Percentiles rank a stretch among this genome's conserved stretches.
These are phyloP conservation scores for Candida tallmaniae DNA, from an alignment of 805 yeast species.

Conservation along the genomic window DNA sequence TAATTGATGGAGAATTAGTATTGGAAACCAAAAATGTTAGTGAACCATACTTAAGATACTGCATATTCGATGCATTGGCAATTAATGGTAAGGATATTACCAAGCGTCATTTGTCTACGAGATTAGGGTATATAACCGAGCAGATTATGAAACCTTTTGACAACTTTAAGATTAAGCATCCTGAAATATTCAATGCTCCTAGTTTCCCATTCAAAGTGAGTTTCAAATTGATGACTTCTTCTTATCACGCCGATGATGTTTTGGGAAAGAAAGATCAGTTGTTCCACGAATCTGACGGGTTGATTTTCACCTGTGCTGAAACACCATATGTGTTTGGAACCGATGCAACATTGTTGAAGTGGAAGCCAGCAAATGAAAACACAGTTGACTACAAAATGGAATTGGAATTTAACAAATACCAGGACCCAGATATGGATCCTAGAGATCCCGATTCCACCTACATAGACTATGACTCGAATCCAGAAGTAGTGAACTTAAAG, in stretches of 20 bases:
- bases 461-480: conserved; percentile 76
- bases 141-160: conserved; percentile 79
- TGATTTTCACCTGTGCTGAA: conserved; percentile 86
- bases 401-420: conserved; percentile 52
- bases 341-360: conserved; percentile 78
- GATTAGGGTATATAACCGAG: conserved; percentile 83
- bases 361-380: conserved; percentile 97
- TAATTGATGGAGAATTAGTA: conserved; percentile 93
- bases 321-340: conserved; percentile 88
- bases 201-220: conserved; percentile 80
- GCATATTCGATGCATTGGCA: conserved; percentile 89
- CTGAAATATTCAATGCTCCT: conserved; percentile 61
- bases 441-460: conserved; percentile 69
- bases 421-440: conserved; percentile 61
- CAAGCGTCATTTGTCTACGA: conserved; percentile 66
- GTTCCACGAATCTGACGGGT: conserved; percentile 89
- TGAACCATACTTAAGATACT: conserved; percentile 54
- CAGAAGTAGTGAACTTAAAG: conserved; percentile 53
- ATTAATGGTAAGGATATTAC: conserved; percentile 71
- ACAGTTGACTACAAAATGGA: conserved; percentile 82
- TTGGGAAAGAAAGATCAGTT: conserved; percentile 65
- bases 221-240: conserved; percentile 82
- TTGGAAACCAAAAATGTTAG: conserved; percentile 59
- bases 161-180: conserved; percentile 60
- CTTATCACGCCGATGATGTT: conserved; percentile 74